These are phyloP conservation scores for Somion occarium DNA, from an alignment of 1,284 basidiomycete species.

Conservation along the genomic window DNA sequence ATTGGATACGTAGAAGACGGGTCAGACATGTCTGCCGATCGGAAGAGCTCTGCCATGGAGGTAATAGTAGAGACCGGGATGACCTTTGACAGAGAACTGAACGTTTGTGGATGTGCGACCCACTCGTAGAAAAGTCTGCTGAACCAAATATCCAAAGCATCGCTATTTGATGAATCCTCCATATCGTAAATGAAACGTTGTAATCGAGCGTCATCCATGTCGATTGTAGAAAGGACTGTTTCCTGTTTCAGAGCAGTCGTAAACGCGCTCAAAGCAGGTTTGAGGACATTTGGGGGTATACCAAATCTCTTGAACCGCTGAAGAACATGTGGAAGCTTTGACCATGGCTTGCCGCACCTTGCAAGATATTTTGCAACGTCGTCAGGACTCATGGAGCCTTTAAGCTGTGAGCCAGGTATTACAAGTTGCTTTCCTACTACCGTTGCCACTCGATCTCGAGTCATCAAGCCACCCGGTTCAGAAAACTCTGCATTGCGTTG, in stretches of 20 bases:
- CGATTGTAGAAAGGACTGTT: constrained; percentile 29
- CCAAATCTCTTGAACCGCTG: constrained; percentile 40
- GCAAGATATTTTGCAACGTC: constrained; percentile 15
- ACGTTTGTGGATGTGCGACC: constrained; percentile 34
- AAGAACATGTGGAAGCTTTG: constrained; percentile 18
- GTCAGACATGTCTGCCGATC: constrained; percentile 35
- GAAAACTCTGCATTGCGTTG: too few relatives aligned
- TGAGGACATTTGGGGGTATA: constrained; percentile 30
- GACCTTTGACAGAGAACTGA: constrained; percentile 19
- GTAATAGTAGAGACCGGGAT: constrained; percentile 28
- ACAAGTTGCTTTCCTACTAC: background rate
- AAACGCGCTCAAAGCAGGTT: constrained; percentile 34
- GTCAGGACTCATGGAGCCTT: constrained; percentile 5
- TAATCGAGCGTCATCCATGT: constrained; percentile 33
- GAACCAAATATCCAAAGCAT: constrained; percentile 27
- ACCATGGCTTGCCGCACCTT: constrained; percentile 26
- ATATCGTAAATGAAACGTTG: constrained; percentile 23
- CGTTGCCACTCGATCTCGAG: too few relatives aligned
- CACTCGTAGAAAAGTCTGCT: constrained; percentile 46
- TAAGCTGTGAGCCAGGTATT: background rate
- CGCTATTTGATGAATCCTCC: constrained; percentile 16
- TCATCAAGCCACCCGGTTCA: too few relatives aligned
- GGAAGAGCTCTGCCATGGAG: constrained; percentile 34
- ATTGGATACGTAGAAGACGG: constrained; percentile 35
- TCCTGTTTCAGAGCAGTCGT: constrained; percentile 27